Conservation (phyloP, 2,329 filamentous ascomycete species). For the Sporothrix brasiliensis region DNA sequence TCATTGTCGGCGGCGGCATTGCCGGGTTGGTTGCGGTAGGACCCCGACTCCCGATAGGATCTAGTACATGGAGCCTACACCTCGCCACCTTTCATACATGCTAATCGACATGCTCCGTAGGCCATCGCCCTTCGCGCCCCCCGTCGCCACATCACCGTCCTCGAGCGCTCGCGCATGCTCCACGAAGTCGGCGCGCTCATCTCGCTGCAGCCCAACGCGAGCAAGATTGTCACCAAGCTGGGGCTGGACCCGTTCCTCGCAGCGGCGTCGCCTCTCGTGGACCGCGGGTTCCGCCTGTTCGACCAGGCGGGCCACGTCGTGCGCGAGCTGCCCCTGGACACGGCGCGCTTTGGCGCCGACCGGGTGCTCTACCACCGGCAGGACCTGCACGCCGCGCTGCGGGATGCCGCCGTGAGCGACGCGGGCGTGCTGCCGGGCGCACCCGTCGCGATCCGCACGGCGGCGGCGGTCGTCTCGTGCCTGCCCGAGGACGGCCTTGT, state of each 20-base stretch:
- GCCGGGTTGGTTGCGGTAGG: neutral
- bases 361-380: slow-evolving; percentile 10
- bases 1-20: slow-evolving; percentile 14
- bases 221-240: neutral
- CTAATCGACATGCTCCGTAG: neutral
- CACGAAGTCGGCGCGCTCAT: slow-evolving; percentile 1
- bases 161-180: neutral
- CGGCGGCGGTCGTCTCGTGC: neutral
- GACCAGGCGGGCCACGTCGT: neutral
- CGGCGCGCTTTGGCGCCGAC: neutral
- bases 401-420: neutral
- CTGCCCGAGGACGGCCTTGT: neutral
- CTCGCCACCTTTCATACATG: neutral
- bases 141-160: neutral
- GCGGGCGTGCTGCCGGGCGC: neutral
- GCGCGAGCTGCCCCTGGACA: neutral
- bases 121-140: neutral
- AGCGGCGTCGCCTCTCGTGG: neutral
- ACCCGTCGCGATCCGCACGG: neutral
- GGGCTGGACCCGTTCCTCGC: neutral
- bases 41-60: no score
- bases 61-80: no score
- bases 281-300: neutral
- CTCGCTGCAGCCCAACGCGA: neutral
- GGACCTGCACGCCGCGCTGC: neutral